Evolutionary conservation across 768 basidiomycete species (phyloP).

Genomic region (Mycena haematopus): DNA sequence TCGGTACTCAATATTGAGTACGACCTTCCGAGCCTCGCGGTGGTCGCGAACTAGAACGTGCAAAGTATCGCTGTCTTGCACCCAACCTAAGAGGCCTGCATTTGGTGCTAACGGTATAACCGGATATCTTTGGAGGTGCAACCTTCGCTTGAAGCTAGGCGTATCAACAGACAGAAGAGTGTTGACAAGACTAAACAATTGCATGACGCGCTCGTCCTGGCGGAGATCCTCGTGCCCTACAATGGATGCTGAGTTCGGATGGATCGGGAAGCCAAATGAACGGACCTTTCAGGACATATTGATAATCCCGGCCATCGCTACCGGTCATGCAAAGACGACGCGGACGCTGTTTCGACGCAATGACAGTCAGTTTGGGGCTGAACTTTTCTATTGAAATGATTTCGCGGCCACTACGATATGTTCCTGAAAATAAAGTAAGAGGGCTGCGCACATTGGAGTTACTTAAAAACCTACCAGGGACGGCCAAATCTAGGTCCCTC

Average conservation of each 20-base stretch:
- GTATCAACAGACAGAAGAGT: constrained; percentile 92
- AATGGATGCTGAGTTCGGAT: constrained; percentile 10
- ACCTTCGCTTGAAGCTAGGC: constrained; percentile 92
- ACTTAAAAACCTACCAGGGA: constrained; percentile 73
- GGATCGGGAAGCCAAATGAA: not conserved
- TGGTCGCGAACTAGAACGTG: constrained; percentile 97
- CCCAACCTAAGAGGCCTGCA: constrained; percentile 94
- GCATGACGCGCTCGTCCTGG: constrained; percentile 99
- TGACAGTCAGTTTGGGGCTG: constrained; percentile 88
- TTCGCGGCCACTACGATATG: constrained; percentile 88
- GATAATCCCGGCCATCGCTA: constrained; percentile 91
- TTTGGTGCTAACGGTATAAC: constrained; percentile 96
- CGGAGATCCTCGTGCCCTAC: constrained; percentile 97
- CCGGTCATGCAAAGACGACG: constrained; percentile 87
- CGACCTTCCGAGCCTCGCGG: constrained; percentile 93
- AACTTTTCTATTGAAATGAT: constrained; percentile 86
- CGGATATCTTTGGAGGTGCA: constrained; percentile 92
- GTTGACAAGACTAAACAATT: constrained; percentile 96
- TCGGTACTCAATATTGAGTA: constrained; percentile 98
- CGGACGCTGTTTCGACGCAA: constrained; percentile 96
- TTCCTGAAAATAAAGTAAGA: constrained; percentile 55
- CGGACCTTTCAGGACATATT: constrained; percentile 85
- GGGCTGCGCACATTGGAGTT: not conserved
- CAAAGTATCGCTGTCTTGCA: constrained; percentile 92
- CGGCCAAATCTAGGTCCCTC: constrained; percentile 90